Base-by-base conservation (phyloP, 768 basidiomycete species). In the Leccinum boreale region DNA sequence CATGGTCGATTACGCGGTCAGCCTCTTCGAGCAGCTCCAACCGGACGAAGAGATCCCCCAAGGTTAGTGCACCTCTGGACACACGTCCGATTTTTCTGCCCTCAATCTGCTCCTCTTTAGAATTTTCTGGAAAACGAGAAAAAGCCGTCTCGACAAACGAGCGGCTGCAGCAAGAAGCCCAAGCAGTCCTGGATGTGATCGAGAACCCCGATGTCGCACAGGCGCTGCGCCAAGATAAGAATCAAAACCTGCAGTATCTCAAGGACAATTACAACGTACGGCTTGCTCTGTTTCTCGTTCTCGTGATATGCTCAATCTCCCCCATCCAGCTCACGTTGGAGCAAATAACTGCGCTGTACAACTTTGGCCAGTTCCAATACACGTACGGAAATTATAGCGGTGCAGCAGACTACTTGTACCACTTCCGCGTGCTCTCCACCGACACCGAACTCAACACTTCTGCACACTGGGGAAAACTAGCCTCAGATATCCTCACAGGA, bases 291-390 rank as follows among this genome's bases (percentile, higher is more conserved):
- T 49, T 23, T 29, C 35, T 39, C 33, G 29, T 23, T 44, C 33
- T 45, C 53, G 57, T 57, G 50, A 57, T 28, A 7, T 35, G 26
- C 60, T 47, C 42, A 60, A 46, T 49, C 53, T 21, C 23, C 45
- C 36, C 52, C n/a, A 4, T 42, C n/a, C 73, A 98, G 96, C 85
- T 99, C 57, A 94, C 90, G 15, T 78, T 94, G 58, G 94, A 96
- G 58, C 92, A 97, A 84, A 97, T 98, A 70, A 91, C 87, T 45
- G 91, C 92, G 1, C 79, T 99, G 9, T 98, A 99, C 80, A 93
- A 94, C 77, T 98, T 96, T 75, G 97, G 97, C 54, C 90, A 98
- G 70, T 98, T 95, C 79, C 95, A 97, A 77, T 99, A 93, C 76
- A 92, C 96, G n/a, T 92, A 92, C 72, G 97, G 97, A 46, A 93